Evolutionary conservation across 179 eudicot species (phyloP), one percentile per base, ranked within the genome.

Genomic region (Patellifolia procumbens): DNA sequence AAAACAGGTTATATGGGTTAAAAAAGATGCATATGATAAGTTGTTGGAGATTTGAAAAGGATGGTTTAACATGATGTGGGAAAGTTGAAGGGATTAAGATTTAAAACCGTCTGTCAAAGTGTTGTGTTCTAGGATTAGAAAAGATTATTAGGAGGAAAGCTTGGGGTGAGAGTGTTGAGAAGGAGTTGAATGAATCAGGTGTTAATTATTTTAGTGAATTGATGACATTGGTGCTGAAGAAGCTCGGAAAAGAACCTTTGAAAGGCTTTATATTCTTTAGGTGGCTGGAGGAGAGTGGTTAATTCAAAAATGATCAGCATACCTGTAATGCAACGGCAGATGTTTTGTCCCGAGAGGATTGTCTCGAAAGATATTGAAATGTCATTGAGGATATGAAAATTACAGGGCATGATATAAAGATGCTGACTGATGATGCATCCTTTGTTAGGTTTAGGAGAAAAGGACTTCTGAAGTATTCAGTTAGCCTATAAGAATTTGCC

Each of bases 81-180:
- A 76, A 86, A 81, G 72, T 78, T 90, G 81, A 86, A 86, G 64
- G 83, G 80, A 9, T 68, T 94, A 76, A 8, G 71, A 76, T 0
- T 79, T 84, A 17, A 80, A 86, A 34, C 82, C 39, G 0, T 80
- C 84, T 0, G 24, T 34, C 7, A 86, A 88, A 29, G 45, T 59
- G 19, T 68, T 78, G 26, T 70, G 85, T 65, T 64, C 79, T 26
- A 76, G 81, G 81, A 73, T 93, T 84, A 58, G 76, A 75, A 87
- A n/a, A 78, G 78, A 80, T 90, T 70, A 61, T 94, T 61, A 68
- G 78, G 74, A 51, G 70, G 37, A 80, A 67, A n/a, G 83, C 84
- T 62, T 94, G 98, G 98, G 92, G 88, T 29, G 91, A 89, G 55
- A 88, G 77, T 59, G 90, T n/a, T 55, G 97, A 92, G 76, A 90